phyloP scores from a whole-genome alignment of 345 rosid species.

The Lepidium aucheri region DNA sequence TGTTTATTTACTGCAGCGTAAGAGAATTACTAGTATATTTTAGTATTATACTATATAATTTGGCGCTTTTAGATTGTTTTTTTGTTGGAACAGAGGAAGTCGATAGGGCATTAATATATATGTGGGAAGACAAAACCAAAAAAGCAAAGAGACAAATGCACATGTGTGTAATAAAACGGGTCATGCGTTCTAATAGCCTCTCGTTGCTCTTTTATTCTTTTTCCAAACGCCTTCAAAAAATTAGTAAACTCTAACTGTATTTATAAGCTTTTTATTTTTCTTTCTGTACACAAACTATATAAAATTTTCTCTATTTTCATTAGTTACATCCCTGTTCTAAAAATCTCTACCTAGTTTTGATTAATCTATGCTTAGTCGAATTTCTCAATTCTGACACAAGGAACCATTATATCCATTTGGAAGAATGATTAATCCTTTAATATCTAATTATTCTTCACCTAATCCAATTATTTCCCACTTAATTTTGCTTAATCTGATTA shows the following conservation, averaged over 20 bases:
- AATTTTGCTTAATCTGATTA: too few relatives aligned
- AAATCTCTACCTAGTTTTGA: too few relatives aligned
- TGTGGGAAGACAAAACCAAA: background rate
- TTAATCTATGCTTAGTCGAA: too few relatives aligned
- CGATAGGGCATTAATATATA: background rate
- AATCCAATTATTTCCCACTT: too few relatives aligned
- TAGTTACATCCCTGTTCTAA: background rate
- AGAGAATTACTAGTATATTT: background rate
- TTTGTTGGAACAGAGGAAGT: background rate
- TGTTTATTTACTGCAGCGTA: background rate
- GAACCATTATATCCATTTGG: too few relatives aligned
- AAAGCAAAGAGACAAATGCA: constrained; percentile 22
- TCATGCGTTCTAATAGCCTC: constrained; percentile 1
- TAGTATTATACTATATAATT: background rate
- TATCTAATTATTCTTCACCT: too few relatives aligned
- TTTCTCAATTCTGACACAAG: too few relatives aligned
- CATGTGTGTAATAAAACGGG: constrained; percentile 9
- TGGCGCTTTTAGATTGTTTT: background rate
- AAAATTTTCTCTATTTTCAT: background rate
- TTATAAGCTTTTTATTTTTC: too few relatives aligned
- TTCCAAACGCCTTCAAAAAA: background rate
- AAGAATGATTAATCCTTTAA: too few relatives aligned
- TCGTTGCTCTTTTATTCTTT: background rate
- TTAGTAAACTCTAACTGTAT: background rate
- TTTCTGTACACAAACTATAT: too few relatives aligned